Evolutionary conservation across 2,329 filamentous ascomycete genomes (phyloP).

Genomic region (Curvularia sp.): DNA sequence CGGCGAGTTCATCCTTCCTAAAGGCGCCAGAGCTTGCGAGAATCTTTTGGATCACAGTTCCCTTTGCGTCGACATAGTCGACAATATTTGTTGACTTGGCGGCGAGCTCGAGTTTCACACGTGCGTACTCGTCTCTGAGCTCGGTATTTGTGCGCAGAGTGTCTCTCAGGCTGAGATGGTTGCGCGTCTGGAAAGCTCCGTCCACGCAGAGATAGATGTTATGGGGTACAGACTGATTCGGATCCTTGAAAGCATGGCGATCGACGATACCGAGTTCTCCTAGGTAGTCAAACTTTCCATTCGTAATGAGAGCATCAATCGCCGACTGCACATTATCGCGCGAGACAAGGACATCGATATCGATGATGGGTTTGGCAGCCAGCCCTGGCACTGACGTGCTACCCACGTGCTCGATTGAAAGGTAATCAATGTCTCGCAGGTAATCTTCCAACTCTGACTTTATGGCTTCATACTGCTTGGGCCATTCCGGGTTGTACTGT

Average conservation of each 20-base stretch:
- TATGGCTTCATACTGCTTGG: slow-evolving; percentile 36
- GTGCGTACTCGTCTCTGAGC: slow-evolving; percentile 43
- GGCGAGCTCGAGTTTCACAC: slow-evolving; percentile 33
- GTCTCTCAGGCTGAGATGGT: slow-evolving; percentile 51
- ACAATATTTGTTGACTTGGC: slow-evolving; percentile 27
- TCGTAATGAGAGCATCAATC: slow-evolving; percentile 40
- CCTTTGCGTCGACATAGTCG: slow-evolving; percentile 35
- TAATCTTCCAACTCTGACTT: slow-evolving; percentile 24
- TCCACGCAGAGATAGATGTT: slow-evolving; percentile 52
- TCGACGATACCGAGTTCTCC: slow-evolving; percentile 49
- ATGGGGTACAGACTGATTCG: slow-evolving; percentile 33
- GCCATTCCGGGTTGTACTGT: slow-evolving; percentile 41
- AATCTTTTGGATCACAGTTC: slow-evolving; percentile 31
- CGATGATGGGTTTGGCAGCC: slow-evolving; percentile 49
- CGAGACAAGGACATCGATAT: slow-evolving; percentile 47
- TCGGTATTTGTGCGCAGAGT: slow-evolving; percentile 40
- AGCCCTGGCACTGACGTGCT: slow-evolving; percentile 49
- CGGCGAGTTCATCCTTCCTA: slow-evolving; percentile 29
- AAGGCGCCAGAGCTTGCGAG: slow-evolving; percentile 23
- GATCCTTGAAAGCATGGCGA: slow-evolving; percentile 47
- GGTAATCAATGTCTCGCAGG: slow-evolving; percentile 22
- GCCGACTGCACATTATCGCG: slow-evolving; percentile 34
- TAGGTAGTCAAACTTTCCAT: slow-evolving; percentile 45
- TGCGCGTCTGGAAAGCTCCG: slow-evolving; percentile 44
- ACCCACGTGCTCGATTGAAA: slow-evolving; percentile 50